Conservation (phyloP, 2,329 filamentous ascomycete genomes). For the Fusarium devonianum region DNA sequence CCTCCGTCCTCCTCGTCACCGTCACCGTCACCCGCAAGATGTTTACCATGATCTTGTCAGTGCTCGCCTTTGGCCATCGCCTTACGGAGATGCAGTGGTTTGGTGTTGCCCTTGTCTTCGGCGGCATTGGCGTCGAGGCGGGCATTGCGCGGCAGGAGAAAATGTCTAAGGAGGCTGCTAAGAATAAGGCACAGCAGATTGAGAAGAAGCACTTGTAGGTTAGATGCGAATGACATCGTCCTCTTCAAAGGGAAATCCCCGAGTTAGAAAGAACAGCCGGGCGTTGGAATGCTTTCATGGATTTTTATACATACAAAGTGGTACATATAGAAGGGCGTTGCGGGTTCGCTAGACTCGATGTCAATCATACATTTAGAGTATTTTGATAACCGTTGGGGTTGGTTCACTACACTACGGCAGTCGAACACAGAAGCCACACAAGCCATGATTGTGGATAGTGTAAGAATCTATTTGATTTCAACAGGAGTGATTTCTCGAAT, state of each 20-base stretch:
- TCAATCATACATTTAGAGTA: no score
- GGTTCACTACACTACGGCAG: no score
- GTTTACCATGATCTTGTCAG: slow-evolving; percentile 97
- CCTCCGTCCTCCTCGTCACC: slow-evolving; percentile 88
- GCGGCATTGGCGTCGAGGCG: slow-evolving; percentile 91
- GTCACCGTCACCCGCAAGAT: slow-evolving; percentile 98
- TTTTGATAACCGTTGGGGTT: no score
- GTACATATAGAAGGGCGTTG: not conserved
- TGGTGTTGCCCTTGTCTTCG: slow-evolving; percentile 91
- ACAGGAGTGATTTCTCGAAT: slow-evolving; percentile 3
- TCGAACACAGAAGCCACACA: no score
- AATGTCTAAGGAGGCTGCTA: slow-evolving; percentile 75
- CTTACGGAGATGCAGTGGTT: slow-evolving; percentile 91
- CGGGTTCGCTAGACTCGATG: no score
- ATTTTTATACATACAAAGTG: not conserved
- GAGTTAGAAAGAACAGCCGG: not conserved
- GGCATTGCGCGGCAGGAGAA: slow-evolving; percentile 84
- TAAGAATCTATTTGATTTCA: slow-evolving; percentile 26
- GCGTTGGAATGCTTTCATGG: not conserved
- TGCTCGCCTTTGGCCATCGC: slow-evolving; percentile 91
- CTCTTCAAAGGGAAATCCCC: no score
- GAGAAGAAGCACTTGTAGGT: slow-evolving; percentile 46
- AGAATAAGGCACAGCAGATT: slow-evolving; percentile 46
- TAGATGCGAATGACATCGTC: not conserved
- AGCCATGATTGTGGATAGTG: not conserved